Evolutionary conservation across 1,139 yeast species (phyloP).

Genomic region (Suhomyces guaymorum): DNA sequence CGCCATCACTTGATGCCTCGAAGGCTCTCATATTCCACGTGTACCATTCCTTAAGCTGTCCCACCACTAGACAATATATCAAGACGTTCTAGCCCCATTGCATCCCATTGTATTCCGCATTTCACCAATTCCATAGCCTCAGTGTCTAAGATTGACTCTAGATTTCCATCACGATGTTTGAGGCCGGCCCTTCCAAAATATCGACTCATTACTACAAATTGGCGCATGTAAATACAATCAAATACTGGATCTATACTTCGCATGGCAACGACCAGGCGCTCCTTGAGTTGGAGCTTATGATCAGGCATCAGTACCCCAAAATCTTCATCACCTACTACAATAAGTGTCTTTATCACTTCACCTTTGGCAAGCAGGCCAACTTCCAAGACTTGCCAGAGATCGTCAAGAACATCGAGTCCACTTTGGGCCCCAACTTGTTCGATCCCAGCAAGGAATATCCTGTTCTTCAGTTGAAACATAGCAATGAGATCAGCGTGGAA

Average conservation of each 20-base stretch:
- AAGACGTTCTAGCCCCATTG: too few relatives aligned
- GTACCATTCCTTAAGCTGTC: too few relatives aligned
- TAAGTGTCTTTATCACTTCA: constrained; percentile 59
- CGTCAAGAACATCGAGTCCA: constrained; percentile 2
- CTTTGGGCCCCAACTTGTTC: constrained; percentile 20
- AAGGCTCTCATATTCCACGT: too few relatives aligned
- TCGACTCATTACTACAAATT: constrained; percentile 44
- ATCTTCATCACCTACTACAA: constrained; percentile 59
- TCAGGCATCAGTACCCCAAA: constrained; percentile 53
- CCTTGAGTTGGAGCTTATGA: constrained; percentile 58
- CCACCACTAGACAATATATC: too few relatives aligned
- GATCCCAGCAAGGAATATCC: constrained; percentile 35
- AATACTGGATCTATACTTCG: constrained; percentile 37
- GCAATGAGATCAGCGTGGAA: constrained; percentile 32
- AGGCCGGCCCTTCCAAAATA: constrained; percentile 29
- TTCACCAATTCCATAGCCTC: background rate
- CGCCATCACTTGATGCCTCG: too few relatives aligned
- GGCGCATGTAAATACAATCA: constrained; percentile 38
- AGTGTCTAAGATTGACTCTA: background rate
- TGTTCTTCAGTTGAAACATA: constrained; percentile 33
- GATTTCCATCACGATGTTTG: constrained; percentile 17
- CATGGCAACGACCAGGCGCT: constrained; percentile 41
- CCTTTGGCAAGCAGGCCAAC: constrained; percentile 36
- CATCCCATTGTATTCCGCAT: too few relatives aligned
- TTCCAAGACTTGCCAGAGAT: constrained; percentile 2